These are phyloP conservation scores for Hortaea sp. DNA, from an alignment of 2,329 filamentous ascomycete genomes.

Conservation along the genomic window DNA sequence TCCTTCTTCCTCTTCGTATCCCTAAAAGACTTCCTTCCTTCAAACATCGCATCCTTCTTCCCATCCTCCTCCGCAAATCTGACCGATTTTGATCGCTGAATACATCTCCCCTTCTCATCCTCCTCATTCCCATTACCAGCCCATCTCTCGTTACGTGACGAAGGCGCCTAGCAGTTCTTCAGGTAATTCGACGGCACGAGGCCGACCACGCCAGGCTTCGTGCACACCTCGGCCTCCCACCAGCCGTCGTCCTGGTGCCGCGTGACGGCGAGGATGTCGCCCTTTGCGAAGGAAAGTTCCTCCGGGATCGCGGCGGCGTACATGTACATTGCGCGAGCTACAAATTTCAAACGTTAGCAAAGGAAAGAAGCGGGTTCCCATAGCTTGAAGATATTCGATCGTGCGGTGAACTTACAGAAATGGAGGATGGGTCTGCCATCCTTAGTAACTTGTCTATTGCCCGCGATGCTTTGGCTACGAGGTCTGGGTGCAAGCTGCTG, in stretches of 20 bases:
- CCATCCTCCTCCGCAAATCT: neutral
- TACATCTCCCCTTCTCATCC: neutral
- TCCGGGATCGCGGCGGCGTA: slow-evolving; percentile 93
- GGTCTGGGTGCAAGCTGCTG: slow-evolving; percentile 33
- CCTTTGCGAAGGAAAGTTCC: slow-evolving; percentile 85
- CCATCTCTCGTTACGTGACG: neutral
- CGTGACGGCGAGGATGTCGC: slow-evolving; percentile 79
- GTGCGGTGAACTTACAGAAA: slow-evolving; percentile 55
- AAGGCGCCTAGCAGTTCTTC: slow-evolving; percentile 40
- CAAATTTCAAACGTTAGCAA: slow-evolving; percentile 6
- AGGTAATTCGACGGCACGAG: slow-evolving; percentile 60
- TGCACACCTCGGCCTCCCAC: slow-evolving; percentile 96
- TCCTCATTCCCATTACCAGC: too few species aligned
- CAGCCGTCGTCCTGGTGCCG: slow-evolving; percentile 94
- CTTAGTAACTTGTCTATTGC: slow-evolving; percentile 65
- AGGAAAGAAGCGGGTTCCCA: neutral
- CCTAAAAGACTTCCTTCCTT: too few species aligned
- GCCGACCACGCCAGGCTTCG: slow-evolving; percentile 44
- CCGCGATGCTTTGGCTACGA: slow-evolving; percentile 71
- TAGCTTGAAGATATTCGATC: neutral
- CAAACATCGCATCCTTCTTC: neutral
- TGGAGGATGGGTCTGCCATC: slow-evolving; percentile 84
- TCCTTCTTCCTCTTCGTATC: neutral
- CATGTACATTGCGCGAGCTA: slow-evolving; percentile 87
- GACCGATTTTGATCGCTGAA: neutral